Base-by-base conservation (phyloP, 129 eudicot species). In the Flaveria sonorensis region DNA sequence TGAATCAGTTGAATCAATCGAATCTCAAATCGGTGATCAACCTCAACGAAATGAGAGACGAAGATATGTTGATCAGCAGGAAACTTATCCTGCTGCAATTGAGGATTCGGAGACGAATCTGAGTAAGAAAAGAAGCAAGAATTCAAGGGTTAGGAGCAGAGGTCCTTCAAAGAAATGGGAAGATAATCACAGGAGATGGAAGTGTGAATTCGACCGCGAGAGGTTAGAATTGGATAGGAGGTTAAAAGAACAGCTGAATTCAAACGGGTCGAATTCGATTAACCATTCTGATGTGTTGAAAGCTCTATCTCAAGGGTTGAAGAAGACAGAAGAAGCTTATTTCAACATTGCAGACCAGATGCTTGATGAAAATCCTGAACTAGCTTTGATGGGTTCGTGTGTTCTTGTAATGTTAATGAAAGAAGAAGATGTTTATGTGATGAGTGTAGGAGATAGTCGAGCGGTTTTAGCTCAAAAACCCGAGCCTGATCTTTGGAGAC, bases 341-440 rank as follows among this genome's bases (percentile, higher is more conserved):
- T 83, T 95, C 36, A 90, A 87, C 69, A 66, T 95, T 76, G 99
- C 99, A 40, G 99, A 95, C 77, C 84, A 85, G 83, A 95, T 89
- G 99, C 81, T 87, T 14, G 81, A 73, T 74, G 97, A 89, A 72
- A 95, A 92, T 82, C 97, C 99, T n/a, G 99, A 95, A 86, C 76
- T 95, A 65, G 90, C 97, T 55, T 79, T 95, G 86, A 95, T 95
- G 99, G 99, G 99, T 57, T 95, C 99, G 23, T 95, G 97, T 81
- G 95, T 91, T 73, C 93, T 95, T 69, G 99, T 88, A 32, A 95
- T 92, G 97, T 80, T 95, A 67, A 95, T 92, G 99, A 95, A 95
- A 77, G 99, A 94, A 28, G 99, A 95, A 36, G 99, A 95, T 84
- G 97, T 95, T 40, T 95, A 91, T 71, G 92, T 95, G 76, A 87